Base-by-base conservation (phyloP, 2,329 filamentous ascomycete species). In the Allantophomopsis lycopodina region DNA sequence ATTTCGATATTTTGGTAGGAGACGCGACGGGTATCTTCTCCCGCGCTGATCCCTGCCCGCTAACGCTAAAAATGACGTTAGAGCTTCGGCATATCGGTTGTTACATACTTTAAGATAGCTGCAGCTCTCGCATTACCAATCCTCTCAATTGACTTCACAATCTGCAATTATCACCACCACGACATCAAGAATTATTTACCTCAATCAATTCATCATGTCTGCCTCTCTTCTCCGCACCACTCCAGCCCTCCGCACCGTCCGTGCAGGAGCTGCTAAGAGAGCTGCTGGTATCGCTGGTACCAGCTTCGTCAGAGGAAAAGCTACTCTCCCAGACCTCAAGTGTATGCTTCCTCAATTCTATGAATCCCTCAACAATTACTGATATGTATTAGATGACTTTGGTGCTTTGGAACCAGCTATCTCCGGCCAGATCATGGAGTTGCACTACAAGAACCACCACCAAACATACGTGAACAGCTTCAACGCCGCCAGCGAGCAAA, bases 401-500 rank as follows among this genome's bases (percentile, higher is more conserved):
- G 85, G 82, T 58, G 91, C 88, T 39, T 86, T 98, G 54, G 91
- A 98, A 68, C 76, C 76, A 38, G 57, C 69, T 55, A 77, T 94
- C 66, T 88, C 82, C 37, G 82, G 83, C 60, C 77, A 91, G 65
- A 94, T 94, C 68, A 94, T 94, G 88, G 84, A 94, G 68, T 76
- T 94, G 35, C 88, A 94, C 71, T 83, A 94, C 75, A 79, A 75
- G 66, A 89, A 87, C 65, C 87, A 94, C 72, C 88, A 94, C 69
- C 79, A 89, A 64, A 88, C 87, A 55, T 94, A 94, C 61, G 85
- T 94, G 52, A 91, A 79, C 62, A 82, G 80, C 60, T 83, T 84
- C 69, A 94, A 94, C 68, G 71, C 79, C 44, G 80, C 84, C 42
- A 66, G 76, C 49, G 78, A 87, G 62, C 77, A 88, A 57, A 64